Conservation (phyloP, 371 early-diverging fungal species). For the Lichtheimia hyalospora region DNA sequence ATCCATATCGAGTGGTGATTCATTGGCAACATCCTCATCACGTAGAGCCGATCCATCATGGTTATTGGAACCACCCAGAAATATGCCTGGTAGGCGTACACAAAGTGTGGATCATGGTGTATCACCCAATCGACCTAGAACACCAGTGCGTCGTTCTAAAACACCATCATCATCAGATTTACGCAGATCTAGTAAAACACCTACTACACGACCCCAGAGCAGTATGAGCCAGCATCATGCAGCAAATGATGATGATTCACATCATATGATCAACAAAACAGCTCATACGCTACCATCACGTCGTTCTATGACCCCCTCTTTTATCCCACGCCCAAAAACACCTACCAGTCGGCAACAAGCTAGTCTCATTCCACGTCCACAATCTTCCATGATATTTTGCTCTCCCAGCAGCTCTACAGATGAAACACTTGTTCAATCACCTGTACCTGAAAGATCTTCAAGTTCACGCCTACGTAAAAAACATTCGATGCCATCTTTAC, state of each 20-base stretch:
- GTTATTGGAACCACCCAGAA: conserved; percentile 29
- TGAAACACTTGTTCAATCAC: neutral
- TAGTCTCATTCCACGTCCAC: conserved; percentile 30
- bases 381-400: conserved; percentile 14
- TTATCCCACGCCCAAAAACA: conserved; percentile 47
- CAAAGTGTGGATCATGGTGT: conserved; percentile 17
- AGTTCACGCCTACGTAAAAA: conserved; percentile 21
- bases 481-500: conserved; percentile 23
- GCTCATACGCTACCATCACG: conserved; percentile 3
- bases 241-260: too few relatives aligned
- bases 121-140: conserved; percentile 15
- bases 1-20: too few relatives aligned
- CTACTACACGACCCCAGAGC: conserved; percentile 23
- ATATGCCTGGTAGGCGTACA: conserved; percentile 12
- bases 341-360: conserved; percentile 22
- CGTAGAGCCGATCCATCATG: conserved; percentile 1
- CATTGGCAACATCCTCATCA: too few relatives aligned
- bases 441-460: neutral
- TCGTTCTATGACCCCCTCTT: conserved; percentile 34
- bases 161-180: conserved; percentile 7
- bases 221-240: conserved; percentile 22
- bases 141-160: conserved; percentile 2
- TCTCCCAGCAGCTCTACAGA: neutral
- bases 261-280: conserved; percentile 5
- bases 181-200: neutral